A percentile compares a stretch with the other conserved stretches of the same genome.
These are phyloP conservation scores for Trypanosoma melophagium DNA, from an alignment of 208 protist genomes.

Conservation along the genomic window DNA sequence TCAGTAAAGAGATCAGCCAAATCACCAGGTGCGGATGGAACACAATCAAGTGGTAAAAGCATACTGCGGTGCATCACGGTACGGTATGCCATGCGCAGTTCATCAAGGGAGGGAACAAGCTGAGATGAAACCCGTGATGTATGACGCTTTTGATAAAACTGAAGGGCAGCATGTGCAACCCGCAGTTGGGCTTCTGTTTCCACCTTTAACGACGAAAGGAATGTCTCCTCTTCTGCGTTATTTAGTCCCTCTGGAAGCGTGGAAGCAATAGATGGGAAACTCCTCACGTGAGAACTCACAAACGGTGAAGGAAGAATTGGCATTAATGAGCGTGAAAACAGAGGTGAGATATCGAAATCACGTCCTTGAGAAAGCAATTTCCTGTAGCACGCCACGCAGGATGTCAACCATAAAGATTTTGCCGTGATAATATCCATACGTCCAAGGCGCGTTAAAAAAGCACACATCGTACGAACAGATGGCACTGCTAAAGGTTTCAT, in stretches of 20 bases:
- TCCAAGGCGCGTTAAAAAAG: slow-evolving; percentile 51
- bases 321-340: slow-evolving; percentile 33
- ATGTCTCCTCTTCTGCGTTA: not conserved
- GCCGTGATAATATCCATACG: slow-evolving; percentile 39
- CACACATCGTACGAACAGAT: slow-evolving; percentile 39
- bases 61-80: slow-evolving; percentile 65
- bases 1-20: slow-evolving; percentile 60
- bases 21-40: slow-evolving; percentile 66
- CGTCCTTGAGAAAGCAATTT: slow-evolving; percentile 26
- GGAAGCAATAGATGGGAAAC: slow-evolving; percentile 33
- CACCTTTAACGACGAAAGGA: slow-evolving; percentile 11
- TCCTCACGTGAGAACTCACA: slow-evolving; percentile 11
- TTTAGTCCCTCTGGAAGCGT: slow-evolving; percentile 13
- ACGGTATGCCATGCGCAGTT: slow-evolving; percentile 46
- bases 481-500: slow-evolving; percentile 45
- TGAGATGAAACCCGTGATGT: slow-evolving; percentile 3
- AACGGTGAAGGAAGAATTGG: slow-evolving; percentile 40
- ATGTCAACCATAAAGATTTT: slow-evolving; percentile 25
- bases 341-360: slow-evolving; percentile 26
- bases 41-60: slow-evolving; percentile 65
- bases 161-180: slow-evolving; percentile 38
- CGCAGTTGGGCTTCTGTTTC: slow-evolving; percentile 30
- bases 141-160: slow-evolving; percentile 38
- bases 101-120: slow-evolving; percentile 32
- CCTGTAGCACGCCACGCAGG: slow-evolving; percentile 38